Base-by-base conservation (phyloP, 176 grass and related monocot genomes). In the Olyra latifolia region DNA sequence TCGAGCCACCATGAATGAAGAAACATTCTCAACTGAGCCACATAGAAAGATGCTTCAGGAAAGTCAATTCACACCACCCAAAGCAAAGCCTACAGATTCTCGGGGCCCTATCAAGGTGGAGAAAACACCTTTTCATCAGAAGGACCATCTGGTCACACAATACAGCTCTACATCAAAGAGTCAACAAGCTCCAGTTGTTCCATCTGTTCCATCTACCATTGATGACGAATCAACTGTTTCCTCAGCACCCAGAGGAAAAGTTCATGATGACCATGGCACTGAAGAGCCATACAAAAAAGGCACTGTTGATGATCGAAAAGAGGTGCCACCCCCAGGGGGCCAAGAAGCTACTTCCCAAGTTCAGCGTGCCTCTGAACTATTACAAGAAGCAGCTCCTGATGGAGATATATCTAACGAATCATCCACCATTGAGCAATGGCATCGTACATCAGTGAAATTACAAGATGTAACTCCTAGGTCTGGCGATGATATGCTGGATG, bases 401-500 rank as follows among this genome's bases (percentile, higher is more conserved):
- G 44, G 56, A 62, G 54, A 74, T 74, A 14, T 56, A 10, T 64
- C 84, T 73, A 86, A 14, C 47, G 73, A 82, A 76, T 4, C 1
- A 14, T 73, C 41, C 43, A 69, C 28, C 71, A 60, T 87, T 87
- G 62, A 76, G 61, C 54, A 82, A 77, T 87, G 86, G 80, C 58
- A 35, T 4, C 57, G 1, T 15, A 11, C 48, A 7, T 71, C 66
- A 39, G n/a, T 10, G 29, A 46, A 80, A 58, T 29, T 82, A 29
- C 39, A 57, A 48, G 74, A 25, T 66, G 30, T 43, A 60, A 87
- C 17, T 69, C 38, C 23, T 69, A 39, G 32, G 62, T 62, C 54
- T 63, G 74, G 39, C 44, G 58, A 47, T 79, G 24, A 72, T 80
- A 25, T 54, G 67, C 17, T 13, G 23, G 75, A 19, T 42, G 49